Conservation (phyloP, 1,284 basidiomycete species). For the Apiotrichum porosum region DNA sequence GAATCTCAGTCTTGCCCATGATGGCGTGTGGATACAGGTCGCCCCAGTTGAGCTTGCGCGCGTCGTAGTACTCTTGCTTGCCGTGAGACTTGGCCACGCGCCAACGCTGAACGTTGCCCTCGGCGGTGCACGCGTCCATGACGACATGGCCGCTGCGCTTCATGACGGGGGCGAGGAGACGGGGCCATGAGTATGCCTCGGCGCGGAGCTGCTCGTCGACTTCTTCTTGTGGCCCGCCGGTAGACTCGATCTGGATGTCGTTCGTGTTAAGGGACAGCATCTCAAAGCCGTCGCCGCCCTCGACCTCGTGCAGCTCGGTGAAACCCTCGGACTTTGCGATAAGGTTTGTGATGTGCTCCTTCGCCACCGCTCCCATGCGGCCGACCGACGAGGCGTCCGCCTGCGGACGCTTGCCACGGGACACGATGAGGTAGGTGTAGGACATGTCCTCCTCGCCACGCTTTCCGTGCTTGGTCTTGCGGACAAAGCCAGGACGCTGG, state of each 20-base stretch:
- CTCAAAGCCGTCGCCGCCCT: constrained; percentile 28
- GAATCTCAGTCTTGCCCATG: constrained; percentile 65
- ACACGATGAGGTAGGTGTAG: constrained; percentile 88
- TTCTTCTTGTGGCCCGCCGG: no score
- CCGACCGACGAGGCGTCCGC: constrained; percentile 8
- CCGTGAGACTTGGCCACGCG: constrained; percentile 89
- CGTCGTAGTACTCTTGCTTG: constrained; percentile 91
- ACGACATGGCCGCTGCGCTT: constrained; percentile 92
- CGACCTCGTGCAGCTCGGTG: constrained; percentile 29
- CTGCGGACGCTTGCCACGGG: constrained; percentile 64
- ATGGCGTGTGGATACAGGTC: constrained; percentile 87
- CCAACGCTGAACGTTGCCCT: constrained; percentile 82
- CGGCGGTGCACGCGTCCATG: constrained; percentile 77
- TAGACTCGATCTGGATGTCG: constrained; percentile 7
- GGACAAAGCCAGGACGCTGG: constrained; percentile 77
- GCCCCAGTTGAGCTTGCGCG: constrained; percentile 87
- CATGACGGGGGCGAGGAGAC: constrained; percentile 81
- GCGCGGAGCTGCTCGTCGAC: constrained; percentile 26
- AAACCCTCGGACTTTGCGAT: constrained; percentile 23
- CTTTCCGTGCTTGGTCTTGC: constrained; percentile 78
- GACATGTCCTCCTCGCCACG: constrained; percentile 77
- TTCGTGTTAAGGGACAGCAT: neutral
- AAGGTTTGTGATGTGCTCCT: constrained; percentile 27
- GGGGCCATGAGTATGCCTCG: constrained; percentile 75
- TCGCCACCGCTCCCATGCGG: constrained; percentile 34